Evolutionary conservation across 495 filamentous ascomycete genomes (phyloP), one percentile per base, ranked within the genome.

Genomic region (Letharia columbiana): DNA sequence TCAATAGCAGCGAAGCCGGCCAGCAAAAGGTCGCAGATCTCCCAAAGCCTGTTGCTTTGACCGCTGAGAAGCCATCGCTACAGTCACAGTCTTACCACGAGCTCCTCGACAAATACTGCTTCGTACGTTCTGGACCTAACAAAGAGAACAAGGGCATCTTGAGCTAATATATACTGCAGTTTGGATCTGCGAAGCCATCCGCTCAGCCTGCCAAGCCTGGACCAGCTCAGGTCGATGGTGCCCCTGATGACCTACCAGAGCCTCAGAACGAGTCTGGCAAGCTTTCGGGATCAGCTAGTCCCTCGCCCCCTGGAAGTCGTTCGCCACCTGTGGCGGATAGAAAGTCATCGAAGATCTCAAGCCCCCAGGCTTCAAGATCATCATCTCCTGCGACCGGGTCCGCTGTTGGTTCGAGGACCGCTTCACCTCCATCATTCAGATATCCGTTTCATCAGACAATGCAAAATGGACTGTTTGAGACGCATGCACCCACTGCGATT

Each of bases 51-150:
- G 77, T 79, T 73, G 75, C 80, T 35, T 72, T 85, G 58, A 74
- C 78, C 13, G 78, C 81, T 58, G 80, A 83, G 73, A 87, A 90
- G 71, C 89, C 87, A 33, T 81, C 84, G 52, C 80, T 93, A 68
- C 82, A 92, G 35, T 95, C 93, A 35, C 84, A 88, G 49, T 89
- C 90, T 62, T 97, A 98, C 76, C 87, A 91, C 73, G 94, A 98
- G 75, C 81, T 98, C 65, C 85, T 98, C 72, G 90, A 96, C 80
- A 96, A 95, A 77, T 98, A 96, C 79, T 98, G 94, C 82, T 96
- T 96, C 83, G 92, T 96, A 90, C 84, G 92, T 95, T 80, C 75
- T 67, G 62, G 71, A 69, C 71, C 67, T 61, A 68, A 61, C 41
- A 69, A 49, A 42, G 67, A 66, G 41, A 50, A 28, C 42, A 31